Percentiles rank a stretch among this genome's conserved stretches.
phyloP scores from a whole-genome alignment of 371 early-diverging fungal species.

The Synchytrium microbalum region DNA sequence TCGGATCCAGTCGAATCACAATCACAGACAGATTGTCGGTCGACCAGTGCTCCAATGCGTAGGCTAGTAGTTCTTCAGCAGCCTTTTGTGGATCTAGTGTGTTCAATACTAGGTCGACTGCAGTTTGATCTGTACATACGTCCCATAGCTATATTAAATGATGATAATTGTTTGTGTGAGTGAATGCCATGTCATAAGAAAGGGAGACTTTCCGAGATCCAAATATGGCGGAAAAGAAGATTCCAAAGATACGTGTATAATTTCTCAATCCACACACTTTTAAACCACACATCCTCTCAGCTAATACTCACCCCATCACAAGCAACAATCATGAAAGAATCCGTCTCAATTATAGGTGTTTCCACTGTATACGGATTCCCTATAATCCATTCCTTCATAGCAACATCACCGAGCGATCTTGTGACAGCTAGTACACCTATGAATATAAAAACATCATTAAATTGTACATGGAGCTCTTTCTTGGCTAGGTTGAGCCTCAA shows the following conservation, averaged over 20 bases:
- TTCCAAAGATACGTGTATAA: slow-evolving; percentile 1
- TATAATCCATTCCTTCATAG: slow-evolving; percentile 93
- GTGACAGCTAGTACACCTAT: slow-evolving; percentile 93
- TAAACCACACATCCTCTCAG: too few relatives aligned
- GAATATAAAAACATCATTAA: background rate
- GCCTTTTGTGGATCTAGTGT: slow-evolving; percentile 71
- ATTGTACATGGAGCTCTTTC: background rate
- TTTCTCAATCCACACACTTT: too few relatives aligned
- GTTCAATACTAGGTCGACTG: slow-evolving; percentile 77
- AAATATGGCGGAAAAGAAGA: background rate
- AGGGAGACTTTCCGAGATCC: too few relatives aligned
- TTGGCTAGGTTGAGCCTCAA: background rate
- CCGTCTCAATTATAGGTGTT: slow-evolving; percentile 60
- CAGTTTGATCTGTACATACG: slow-evolving; percentile 93
- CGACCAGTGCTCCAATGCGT: slow-evolving; percentile 83
- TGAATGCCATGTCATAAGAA: slow-evolving; percentile 10
- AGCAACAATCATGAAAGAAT: slow-evolving; percentile 83
- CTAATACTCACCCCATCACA: slow-evolving; percentile 85
- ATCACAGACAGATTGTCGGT: slow-evolving; percentile 91
- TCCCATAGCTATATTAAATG: slow-evolving; percentile 75
- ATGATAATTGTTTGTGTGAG: background rate
- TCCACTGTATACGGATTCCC: slow-evolving; percentile 92
- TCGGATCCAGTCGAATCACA: slow-evolving; percentile 16
- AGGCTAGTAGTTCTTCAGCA: slow-evolving; percentile 69
- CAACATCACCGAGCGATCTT: slow-evolving; percentile 87